Evolutionary conservation across 768 basidiomycete genomes (phyloP), one percentile per base, ranked within the genome.

Genomic region (Russula compacta): DNA sequence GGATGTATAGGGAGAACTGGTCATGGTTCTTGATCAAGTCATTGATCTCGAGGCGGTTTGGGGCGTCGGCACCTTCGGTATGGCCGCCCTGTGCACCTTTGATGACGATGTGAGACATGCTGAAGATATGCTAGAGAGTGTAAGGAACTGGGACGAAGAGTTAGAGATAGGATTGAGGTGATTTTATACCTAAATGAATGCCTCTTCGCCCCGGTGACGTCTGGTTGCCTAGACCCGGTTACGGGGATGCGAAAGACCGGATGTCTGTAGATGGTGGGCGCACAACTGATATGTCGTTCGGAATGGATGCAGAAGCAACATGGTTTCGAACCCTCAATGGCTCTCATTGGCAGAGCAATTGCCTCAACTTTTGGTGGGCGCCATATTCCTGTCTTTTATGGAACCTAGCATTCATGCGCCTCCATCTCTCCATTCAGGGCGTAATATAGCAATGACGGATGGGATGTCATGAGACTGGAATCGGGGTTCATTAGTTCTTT

Each of bases 1-100:
- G 79, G 49, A 81, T 69, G 60, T 78, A 82, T 1, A 81, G 72
- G 17, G 81, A 78, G 65, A 80, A 80, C 56, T 76, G 74, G 46
- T 76, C 73, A n/a, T 73, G 68, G 59, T 77, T 68, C 65, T 74
- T 71, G 58, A 81, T 70, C 55, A 62, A 44, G 9, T 53, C 51
- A 14, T 63, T 47, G 42, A 63, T 63, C 21, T 63, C 61, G 51
- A 39, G 19, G 44, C 61, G 61, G 36, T 58, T 53, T n/a, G 56
- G 56, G 29, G 57, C 51, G 17, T 0, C n/a, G 9, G 50, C 61
- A 48, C 61, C 57, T n/a, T 21, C 7, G 33, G 56, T 58, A 0
- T 0, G 0, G 15, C 53, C 59, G 3, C 60, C 60, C 6, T 33
- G 0, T 24, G 17, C 61, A 39, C 61, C 61, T 12, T 24, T 21